Base-by-base conservation (phyloP, 495 filamentous ascomycete species). In the Lasiosphaeris hirsuta region DNA sequence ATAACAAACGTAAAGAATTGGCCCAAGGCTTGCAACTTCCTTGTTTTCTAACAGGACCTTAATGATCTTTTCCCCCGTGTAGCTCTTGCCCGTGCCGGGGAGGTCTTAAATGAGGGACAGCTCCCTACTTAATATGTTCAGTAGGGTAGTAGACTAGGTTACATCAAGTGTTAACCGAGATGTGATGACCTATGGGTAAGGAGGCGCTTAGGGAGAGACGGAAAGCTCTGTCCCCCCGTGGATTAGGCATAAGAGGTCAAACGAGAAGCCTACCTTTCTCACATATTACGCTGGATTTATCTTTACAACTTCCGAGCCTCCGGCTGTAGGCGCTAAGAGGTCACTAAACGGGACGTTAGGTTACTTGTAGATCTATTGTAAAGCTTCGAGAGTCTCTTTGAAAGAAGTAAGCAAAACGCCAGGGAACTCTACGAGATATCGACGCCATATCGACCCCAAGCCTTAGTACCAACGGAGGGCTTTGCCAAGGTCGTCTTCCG, bases 41-140 rank as follows among this genome's bases (percentile, higher is more conserved):
- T 80, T 79, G 61, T 88, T 87, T 8, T 71, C 75, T 2, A 92
- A 68, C 7, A 93, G 66, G 1, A 83, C 79, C 58, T 88, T 82
- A 17, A 90, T 54, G 17, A 76, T 54, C 23, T 68, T 70, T n/a
- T 84, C 77, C 3, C 82, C 85, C 0, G 78, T 81, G 56, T 77
- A 88, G 51, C 76, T 81, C 66, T 95, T 94, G 4, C 90, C 90
- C 3, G 89, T 92, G 0, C 90, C 90, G 4, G 90, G 90, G 0
- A 90, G 90, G 0, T 90, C 90, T 75, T 94, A 88, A 34, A 92
- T 88, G 0, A 91, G 71, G 7, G 82, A 82, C 18, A 90, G 59
- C 4, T 71, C 70, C 3, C 78, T 75, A 1, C 73, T 77, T 3
- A 95, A 71, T 13, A 82, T 73, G 30, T 76, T 64, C 2, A 87